A percentile compares a stretch with the other conserved stretches of the same genome.
Conservation (phyloP, 2,329 filamentous ascomycete genomes). For the Kalaharituber pfeilii region DNA sequence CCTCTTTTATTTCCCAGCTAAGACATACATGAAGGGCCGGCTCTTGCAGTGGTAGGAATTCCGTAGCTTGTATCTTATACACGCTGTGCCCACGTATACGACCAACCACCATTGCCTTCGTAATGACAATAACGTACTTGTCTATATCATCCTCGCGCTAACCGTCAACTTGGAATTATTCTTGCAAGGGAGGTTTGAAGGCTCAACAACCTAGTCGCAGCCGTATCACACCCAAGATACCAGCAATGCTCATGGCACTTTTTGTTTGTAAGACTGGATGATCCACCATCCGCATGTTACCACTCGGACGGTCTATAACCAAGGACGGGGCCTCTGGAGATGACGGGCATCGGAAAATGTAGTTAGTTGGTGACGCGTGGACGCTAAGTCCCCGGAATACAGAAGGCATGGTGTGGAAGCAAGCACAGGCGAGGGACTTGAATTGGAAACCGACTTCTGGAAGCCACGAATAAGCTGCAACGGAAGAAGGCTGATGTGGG, state of each 20-base stretch:
- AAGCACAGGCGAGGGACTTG: background rate
- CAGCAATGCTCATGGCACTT: conserved; percentile 82
- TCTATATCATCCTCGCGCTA: conserved; percentile 32
- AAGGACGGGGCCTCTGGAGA: conserved; percentile 76
- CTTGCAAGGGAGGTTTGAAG: conserved; percentile 4
- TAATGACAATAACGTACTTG: conserved; percentile 95
- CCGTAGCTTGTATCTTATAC: conserved; percentile 78
- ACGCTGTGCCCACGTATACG: conserved; percentile 90
- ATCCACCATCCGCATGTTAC: conserved; percentile 73
- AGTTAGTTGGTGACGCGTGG: conserved; percentile 76
- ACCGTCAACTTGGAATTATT: conserved; percentile 1
- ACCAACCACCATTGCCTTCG: conserved; percentile 79
- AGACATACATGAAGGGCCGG: conserved; percentile 21
- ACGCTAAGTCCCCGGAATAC: conserved; percentile 79
- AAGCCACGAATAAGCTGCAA: background rate
- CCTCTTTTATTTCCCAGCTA: background rate
- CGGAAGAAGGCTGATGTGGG: background rate
- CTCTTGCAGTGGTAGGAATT: conserved; percentile 86
- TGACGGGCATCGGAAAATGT: conserved; percentile 91
- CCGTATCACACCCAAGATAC: conserved; percentile 86
- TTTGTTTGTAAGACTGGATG: conserved; percentile 57
- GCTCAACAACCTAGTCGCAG: conserved; percentile 59
- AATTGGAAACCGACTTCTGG: background rate
- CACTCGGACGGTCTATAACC: conserved; percentile 78
- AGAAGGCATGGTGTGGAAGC: background rate